Conservation (phyloP, 208 protist species). For the Acanthamoeba culbertsoni region DNA sequence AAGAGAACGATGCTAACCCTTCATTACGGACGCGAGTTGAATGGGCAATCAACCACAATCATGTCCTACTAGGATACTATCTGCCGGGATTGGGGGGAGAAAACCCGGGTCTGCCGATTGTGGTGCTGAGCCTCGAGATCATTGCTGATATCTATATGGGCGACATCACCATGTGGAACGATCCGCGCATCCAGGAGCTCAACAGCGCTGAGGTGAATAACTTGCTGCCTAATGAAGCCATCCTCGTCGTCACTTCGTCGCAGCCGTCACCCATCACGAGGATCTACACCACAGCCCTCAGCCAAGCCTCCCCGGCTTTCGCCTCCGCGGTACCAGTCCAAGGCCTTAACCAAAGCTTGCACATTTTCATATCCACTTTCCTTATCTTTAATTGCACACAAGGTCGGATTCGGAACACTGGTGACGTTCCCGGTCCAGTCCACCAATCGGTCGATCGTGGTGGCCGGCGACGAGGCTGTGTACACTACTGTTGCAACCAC, state of each 20-base stretch:
- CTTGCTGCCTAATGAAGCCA: neutral
- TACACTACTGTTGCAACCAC: neutral
- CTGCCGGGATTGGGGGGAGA: neutral
- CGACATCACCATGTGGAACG: neutral
- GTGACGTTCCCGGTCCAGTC: neutral
- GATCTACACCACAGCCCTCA: neutral
- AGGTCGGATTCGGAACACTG: neutral
- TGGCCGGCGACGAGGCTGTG: neutral
- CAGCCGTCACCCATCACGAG: neutral
- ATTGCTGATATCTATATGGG: neutral
- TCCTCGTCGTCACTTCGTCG: neutral
- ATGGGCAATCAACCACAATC: neutral
- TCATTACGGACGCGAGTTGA: neutral
- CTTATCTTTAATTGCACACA: neutral
- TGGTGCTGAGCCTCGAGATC: neutral
- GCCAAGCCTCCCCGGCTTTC: neutral
- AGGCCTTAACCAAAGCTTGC: neutral
- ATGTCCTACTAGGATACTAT: neutral
- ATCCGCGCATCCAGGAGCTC: neutral
- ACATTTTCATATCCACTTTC: neutral
- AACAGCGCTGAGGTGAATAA: neutral
- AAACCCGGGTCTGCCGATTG: no score
- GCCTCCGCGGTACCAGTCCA: neutral
- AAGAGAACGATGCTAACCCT: no score
- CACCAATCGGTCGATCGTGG: neutral